Evolutionary conservation across 805 yeast genomes (phyloP), one percentile per base, ranked within the genome.

Genomic region (Wickerhamomyces bisporus): DNA sequence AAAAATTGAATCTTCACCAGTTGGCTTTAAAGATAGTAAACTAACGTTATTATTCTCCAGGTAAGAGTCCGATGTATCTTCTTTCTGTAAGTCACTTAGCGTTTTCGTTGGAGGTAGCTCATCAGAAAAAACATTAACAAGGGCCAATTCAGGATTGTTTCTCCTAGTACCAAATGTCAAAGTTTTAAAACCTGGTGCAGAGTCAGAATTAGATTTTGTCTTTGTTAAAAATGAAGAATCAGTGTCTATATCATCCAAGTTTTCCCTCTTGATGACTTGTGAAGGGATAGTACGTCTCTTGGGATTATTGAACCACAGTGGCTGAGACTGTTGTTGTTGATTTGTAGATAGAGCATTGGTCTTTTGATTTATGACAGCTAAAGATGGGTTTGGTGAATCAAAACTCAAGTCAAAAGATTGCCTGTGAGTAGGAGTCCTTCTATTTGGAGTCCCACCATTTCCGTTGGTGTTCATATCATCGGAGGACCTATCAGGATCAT

Each of bases 201-300:
- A 36, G 4, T 37, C 34, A 37, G 30, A 25, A 24, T 24, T 31
- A 2, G 50, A 35, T 12, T 43, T 43, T 9, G 48, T 17, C 36
- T 49, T 51, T 4, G 50, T 39, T 6, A 56, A 32, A 31, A 52
- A 48, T 6, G 49, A 42, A 1, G 62, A 41, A 14, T 52, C 60
- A 7, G 38, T 39, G 11, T 52, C 53, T 23, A 32, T 32, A 4
- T 52, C 52, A n/a, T 43, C 43, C 9, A 36, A 29, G n/a, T 43
- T 40, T 16, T 53, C 61, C 47, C 79, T 60, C 44, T 70, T 72
- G 17, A 73, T 55, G 13, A 71, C 62, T 3, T 61, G 62, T n/a
- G 67, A 65, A 8, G 79, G 78, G n/a, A 68, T 60, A 2, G 61
- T 55, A 40, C 79, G 60, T 42, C 69, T 67, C 41, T 65, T 68